Evolutionary conservation across 1,139 yeast genomes (phyloP).

Genomic region (Saccharomyces hybrid): DNA sequence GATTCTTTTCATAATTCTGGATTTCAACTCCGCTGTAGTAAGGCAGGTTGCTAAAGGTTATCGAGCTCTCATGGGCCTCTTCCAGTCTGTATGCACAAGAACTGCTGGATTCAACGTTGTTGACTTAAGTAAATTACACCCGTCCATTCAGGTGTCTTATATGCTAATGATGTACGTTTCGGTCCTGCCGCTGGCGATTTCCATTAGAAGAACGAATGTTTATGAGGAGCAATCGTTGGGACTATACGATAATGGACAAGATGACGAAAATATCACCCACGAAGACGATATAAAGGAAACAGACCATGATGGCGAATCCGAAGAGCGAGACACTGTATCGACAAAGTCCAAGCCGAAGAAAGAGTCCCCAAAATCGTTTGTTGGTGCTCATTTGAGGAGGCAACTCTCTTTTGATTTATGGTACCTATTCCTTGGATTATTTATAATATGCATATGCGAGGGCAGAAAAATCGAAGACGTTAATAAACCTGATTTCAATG

Average conservation of each 20-base stretch:
- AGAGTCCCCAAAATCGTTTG: conserved; percentile 42
- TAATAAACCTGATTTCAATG: conserved; percentile 44
- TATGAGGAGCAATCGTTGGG: conserved; percentile 95
- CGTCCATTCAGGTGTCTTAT: conserved; percentile 87
- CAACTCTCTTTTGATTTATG: conserved; percentile 91
- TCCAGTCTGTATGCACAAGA: conserved; percentile 84
- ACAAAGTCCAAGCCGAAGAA: conserved; percentile 7
- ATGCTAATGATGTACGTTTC: conserved; percentile 97
- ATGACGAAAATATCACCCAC: conserved; percentile 16
- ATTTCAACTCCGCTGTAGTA: conserved; percentile 45
- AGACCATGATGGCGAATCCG: conserved; percentile 10
- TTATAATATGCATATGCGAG: conserved; percentile 79
- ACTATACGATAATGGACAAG: conserved; percentile 38
- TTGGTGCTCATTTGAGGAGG: conserved; percentile 80
- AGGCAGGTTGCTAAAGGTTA: conserved; percentile 51
- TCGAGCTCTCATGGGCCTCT: conserved; percentile 69
- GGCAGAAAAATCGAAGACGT: conserved; percentile 47
- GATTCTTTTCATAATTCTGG: conserved; percentile 69
- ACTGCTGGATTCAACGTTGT: conserved; percentile 83
- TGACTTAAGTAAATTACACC: conserved; percentile 61
- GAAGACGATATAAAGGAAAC: conserved; percentile 35
- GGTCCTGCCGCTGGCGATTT: conserved; percentile 88
- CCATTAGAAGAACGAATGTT: conserved; percentile 91
- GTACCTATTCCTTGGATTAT: conserved; percentile 81
- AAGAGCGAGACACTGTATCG: background rate